Evolutionary conservation across 2,329 filamentous ascomycete genomes (phyloP), one percentile per base, ranked within the genome.

Genomic region (Phialophora macrospora): DNA sequence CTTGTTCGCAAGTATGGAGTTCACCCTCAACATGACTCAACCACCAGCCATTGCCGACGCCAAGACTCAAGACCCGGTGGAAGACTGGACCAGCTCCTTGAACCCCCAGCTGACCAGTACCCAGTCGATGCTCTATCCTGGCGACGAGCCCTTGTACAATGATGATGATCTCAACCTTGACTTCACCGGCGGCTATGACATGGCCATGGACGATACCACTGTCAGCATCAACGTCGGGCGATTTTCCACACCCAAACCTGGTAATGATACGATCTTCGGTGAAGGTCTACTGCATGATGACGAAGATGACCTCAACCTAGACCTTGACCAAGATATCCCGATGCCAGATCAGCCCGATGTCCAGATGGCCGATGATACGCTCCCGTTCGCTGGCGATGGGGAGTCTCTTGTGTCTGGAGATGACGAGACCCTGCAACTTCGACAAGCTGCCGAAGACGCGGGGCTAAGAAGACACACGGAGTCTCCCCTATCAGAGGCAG

Each of bases 161-260:
- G 90, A 92, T 73, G 83, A 92, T 60, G 90, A 90, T 62, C 82
- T 92, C 30, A 86, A 91, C 70, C 80, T 94, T 62, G 90, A 92
- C 72, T 88, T 93, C 71, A 90, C 90, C 71, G 83, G 95, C 67
- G 82, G 84, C 65, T 83, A 85, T 30, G 81, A 87, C 66, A 82
- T 86, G 68, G 88, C 88, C 71, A 81, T 92, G 70, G 85, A 92
- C 67, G 87, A 85, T 38, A 85, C 87, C 60, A 79, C 82, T 62
- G 78, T 82, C 66, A 95, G 89, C 73, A 88, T 97, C 65, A 95
- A 99, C 88, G 84, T 92, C 72, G 95, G 94, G 74, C 90, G 94
- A 88, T 93, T 91, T 22, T 88, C 91, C 4, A 83, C 86, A 17
- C 83, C 89, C 26, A 84, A 86, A 54, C 82, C 87, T 1, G 80